Evolutionary conservation across 768 basidiomycete species (phyloP).

Genomic region (Phylloporus sp.): DNA sequence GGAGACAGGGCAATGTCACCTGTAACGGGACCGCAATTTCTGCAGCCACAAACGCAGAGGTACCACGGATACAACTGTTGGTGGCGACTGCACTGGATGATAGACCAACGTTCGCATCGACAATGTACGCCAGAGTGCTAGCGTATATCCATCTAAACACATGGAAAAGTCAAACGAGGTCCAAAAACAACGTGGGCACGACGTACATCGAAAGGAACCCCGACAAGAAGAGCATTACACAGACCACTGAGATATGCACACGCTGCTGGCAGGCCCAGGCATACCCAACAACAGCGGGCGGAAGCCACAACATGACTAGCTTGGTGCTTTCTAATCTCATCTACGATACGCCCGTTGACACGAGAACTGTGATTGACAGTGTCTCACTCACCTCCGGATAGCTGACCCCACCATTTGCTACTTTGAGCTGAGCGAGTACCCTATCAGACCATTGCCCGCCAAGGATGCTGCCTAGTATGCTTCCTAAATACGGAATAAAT

Average conservation of each 20-base stretch:
- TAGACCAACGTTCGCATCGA: slow-evolving; percentile 80
- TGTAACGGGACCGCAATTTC: slow-evolving; percentile 77
- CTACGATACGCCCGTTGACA: slow-evolving; percentile 29
- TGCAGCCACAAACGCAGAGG: slow-evolving; percentile 59
- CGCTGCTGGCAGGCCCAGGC: slow-evolving; percentile 71
- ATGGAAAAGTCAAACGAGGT: not conserved
- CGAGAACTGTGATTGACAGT: not conserved
- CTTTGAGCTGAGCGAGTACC: slow-evolving; percentile 42
- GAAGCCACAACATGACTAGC: slow-evolving; percentile 45
- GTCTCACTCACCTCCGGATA: slow-evolving; percentile 57
- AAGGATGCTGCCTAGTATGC: slow-evolving; percentile 48
- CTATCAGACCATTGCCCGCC: slow-evolving; percentile 61
- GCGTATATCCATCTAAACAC: slow-evolving; percentile 53
- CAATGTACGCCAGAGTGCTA: slow-evolving; percentile 77
- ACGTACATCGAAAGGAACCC: slow-evolving; percentile 74
- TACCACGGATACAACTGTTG: slow-evolving; percentile 73
- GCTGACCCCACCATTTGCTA: slow-evolving; percentile 41
- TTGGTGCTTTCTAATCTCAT: slow-evolving; percentile 71
- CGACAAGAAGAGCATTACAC: slow-evolving; percentile 65
- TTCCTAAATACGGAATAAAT: slow-evolving; percentile 29
- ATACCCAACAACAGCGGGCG: slow-evolving; percentile 60
- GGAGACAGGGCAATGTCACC: slow-evolving; percentile 10
- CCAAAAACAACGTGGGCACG: not conserved
- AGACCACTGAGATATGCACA: slow-evolving; percentile 63
- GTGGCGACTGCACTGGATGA: slow-evolving; percentile 73